phyloP scores from a whole-genome alignment of 306 rosid genomes.

The Rosa persica region DNA sequence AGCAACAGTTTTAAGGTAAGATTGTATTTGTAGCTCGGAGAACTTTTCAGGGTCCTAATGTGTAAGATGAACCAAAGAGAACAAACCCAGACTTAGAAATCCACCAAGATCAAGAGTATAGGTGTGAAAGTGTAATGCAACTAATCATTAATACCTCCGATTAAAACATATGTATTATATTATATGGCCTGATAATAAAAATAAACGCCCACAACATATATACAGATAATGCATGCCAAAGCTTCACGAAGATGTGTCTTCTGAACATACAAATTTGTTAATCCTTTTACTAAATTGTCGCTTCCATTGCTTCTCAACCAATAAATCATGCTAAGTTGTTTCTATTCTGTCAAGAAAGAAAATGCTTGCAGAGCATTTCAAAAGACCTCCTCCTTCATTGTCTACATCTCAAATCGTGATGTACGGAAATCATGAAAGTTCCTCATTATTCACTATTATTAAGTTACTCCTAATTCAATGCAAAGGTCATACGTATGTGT shows the following conservation, averaged over 20 bases:
- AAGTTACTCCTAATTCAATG: neutral
- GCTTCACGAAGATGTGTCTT: neutral
- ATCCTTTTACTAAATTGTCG: neutral
- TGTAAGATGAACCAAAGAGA: constrained; percentile 33
- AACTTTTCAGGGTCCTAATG: constrained; percentile 81
- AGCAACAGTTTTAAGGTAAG: constrained; percentile 96
- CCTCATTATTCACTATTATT: neutral
- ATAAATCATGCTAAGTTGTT: neutral
- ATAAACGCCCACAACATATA: neutral
- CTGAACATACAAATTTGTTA: neutral
- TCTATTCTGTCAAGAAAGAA: neutral
- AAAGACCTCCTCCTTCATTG: no score
- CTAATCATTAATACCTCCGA: constrained; percentile 8
- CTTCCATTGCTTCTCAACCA: neutral
- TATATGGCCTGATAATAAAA: neutral
- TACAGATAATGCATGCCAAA: neutral
- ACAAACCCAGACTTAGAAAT: constrained; percentile 6
- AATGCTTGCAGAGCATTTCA: neutral
- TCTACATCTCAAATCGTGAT: neutral
- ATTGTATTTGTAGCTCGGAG: constrained; percentile 92
- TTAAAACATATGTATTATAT: neutral
- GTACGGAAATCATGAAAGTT: neutral
- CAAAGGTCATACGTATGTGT: neutral
- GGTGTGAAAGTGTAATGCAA: constrained; percentile 14
- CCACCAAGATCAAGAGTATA: neutral